Evolutionary conservation across 108 stramenopile species (phyloP), one percentile per base, ranked within the genome.

Genomic region (Cyclotella atomus): DNA sequence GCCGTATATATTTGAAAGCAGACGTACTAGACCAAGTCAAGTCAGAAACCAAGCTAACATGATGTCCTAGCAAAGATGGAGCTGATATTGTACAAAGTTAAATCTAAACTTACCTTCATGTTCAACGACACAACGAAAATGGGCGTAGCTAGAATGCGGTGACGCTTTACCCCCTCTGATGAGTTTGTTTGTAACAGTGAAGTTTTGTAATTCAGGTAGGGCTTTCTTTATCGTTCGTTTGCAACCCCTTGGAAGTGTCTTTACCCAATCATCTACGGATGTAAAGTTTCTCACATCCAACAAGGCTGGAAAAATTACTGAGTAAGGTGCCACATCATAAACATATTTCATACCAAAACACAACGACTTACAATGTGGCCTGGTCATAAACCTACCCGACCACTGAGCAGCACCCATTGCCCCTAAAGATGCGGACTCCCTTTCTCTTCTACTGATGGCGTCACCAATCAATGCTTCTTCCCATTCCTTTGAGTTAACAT

Each of bases 401-500:
- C 90, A 91, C 66, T 89, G 90, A 3, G 79, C 90, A 16, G 82
- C 82, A 19, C 89, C 89, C 89, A 90, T 91, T 27, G 90, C 90
- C 15, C 90, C 90, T 45, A 91, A 38, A 21, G 84, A 85, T 47
- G 86, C 84, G 34, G 77, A 57, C 45, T 91, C 90, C n/a, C 90
- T 59, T 41, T 89, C 83, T 57, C 64, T 36, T 36, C 81, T 68
- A 0, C 82, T 54, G 66, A 87, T 81, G 10, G 65, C 47, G 43
- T 83, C 84, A 8, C 90, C 90, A 12, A 86, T 35, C 28, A 59
- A 43, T 49, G 60, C 43, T 46, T 89, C 83, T 73, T 88, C 89
- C 66, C 66, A 78, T 35, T 79, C 75, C 55, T 74, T 61, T 2
- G 49, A 62, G 16, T 15, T 32, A 15, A 59, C 32, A 32, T 62